Conservation (phyloP, 768 basidiomycete genomes). For the Podaxis pistillaris region DNA sequence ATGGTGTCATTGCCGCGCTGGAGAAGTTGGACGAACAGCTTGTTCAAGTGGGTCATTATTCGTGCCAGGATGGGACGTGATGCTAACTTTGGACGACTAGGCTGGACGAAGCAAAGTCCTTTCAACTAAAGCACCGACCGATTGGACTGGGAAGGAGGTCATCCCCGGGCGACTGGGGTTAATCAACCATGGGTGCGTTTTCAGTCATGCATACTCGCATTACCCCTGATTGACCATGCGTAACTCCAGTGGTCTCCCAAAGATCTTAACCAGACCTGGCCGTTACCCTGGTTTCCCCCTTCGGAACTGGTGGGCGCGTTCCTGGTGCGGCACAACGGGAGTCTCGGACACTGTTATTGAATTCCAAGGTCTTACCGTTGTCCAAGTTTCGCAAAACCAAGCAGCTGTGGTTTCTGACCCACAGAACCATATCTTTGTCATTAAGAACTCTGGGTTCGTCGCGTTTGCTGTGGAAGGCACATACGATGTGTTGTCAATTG, state of each 20-base stretch:
- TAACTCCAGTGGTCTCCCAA: constrained; percentile 61
- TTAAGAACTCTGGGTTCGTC: constrained; percentile 78
- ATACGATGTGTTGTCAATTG: constrained; percentile 76
- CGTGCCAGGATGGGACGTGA: background rate
- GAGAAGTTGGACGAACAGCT: constrained; percentile 69
- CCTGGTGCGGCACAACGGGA: constrained; percentile 68
- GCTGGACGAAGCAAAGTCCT: constrained; percentile 55
- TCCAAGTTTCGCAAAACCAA: constrained; percentile 83
- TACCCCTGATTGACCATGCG: background rate
- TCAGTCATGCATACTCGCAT: background rate
- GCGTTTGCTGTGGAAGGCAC: constrained; percentile 76
- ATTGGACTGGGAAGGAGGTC: constrained; percentile 72
- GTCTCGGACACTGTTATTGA: constrained; percentile 83
- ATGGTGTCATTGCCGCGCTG: constrained; percentile 67
- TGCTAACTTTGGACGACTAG: constrained; percentile 31
- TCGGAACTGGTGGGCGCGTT: constrained; percentile 82
- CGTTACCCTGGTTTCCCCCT: constrained; percentile 76
- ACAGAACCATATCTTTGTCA: constrained; percentile 75
- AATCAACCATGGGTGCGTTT: constrained; percentile 61
- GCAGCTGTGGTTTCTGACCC: constrained; percentile 80
- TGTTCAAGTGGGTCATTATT: constrained; percentile 34
- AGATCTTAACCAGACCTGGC: constrained; percentile 70
- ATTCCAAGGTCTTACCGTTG: constrained; percentile 78
- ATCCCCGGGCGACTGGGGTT: constrained; percentile 71
- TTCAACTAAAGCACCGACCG: constrained; percentile 66